These are phyloP conservation scores for Talaromyces sp. DNA, from an alignment of 2,329 filamentous ascomycete species.

Conservation along the genomic window DNA sequence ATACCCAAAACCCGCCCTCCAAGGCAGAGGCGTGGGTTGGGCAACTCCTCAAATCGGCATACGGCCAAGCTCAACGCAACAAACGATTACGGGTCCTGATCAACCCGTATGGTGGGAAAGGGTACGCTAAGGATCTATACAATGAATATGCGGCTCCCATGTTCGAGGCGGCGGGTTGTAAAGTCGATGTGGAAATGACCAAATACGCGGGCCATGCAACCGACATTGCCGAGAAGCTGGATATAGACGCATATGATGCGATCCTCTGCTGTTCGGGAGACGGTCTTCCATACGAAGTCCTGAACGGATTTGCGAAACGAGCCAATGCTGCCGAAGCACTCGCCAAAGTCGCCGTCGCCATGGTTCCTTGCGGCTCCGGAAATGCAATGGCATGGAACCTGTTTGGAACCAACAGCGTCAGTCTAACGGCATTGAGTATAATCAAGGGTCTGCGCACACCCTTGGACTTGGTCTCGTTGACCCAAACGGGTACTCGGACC, in stretches of 20 bases:
- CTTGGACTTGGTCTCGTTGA: constrained; percentile 81
- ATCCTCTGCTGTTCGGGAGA: constrained; percentile 89
- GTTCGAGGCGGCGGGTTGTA: constrained; percentile 74
- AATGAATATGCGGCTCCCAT: constrained; percentile 72
- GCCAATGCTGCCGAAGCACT: constrained; percentile 71
- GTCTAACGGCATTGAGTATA: constrained; percentile 73
- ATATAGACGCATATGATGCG: constrained; percentile 77
- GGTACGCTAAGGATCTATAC: constrained; percentile 70
- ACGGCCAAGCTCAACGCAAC: constrained; percentile 61
- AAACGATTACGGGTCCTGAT: constrained; percentile 84
- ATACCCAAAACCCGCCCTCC: constrained; percentile 48
- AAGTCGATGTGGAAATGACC: constrained; percentile 70
- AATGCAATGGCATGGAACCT: constrained; percentile 92
- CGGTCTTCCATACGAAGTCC: constrained; percentile 85
- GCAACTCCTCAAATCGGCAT: constrained; percentile 65
- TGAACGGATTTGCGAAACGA: constrained; percentile 82
- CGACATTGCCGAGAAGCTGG: constrained; percentile 69
- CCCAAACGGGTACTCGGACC: constrained; percentile 68
- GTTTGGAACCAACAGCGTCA: constrained; percentile 72
- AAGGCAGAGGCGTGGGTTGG: constrained; percentile 59
- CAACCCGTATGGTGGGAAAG: constrained; percentile 87
- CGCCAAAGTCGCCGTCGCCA: constrained; percentile 71
- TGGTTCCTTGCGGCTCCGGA: constrained; percentile 87
- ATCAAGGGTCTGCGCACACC: constrained; percentile 84
- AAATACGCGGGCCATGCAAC: constrained; percentile 70